Evolutionary conservation across 2,329 filamentous ascomycete genomes (phyloP), one percentile per base, ranked within the genome.

Genomic region (Tolypocladium guangdongense): DNA sequence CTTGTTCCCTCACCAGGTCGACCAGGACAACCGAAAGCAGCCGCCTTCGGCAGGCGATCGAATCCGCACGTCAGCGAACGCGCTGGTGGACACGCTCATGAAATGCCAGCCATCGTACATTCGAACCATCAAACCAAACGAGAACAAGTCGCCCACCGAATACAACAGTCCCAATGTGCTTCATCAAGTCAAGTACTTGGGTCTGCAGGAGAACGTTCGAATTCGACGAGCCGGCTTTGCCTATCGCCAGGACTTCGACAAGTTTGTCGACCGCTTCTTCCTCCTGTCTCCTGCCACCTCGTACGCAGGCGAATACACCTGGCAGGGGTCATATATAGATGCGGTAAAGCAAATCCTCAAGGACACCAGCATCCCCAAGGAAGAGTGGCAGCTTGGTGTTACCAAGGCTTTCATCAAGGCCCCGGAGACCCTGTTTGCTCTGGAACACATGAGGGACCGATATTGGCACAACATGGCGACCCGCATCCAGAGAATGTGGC

Each of bases 381-480:
- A 97, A 63, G 93, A 99, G 67, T 97, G 90, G 78, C 93, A 99
- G 71, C 88, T 99, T 79, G 93, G 93, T 72, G 88, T 93, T 6
- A 92, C 88, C 1, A 99, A 97, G 71, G 92, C 90, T 4, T 99
- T 99, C 65, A 95, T 99, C 75, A 97, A 99, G 71, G 91, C 93
- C 0, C 93, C 93, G 0, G 93, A 99, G 71, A 99, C 93, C 0
- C 75, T 99, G 2, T 99, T 99, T 65, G 93, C 93, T 2, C 76
- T 99, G 12, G 93, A 99, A 70, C 91, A 95, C 54, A 97, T 99
- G 92, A 83, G 93, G 66, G 93, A 99, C 67, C 81, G 89, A 54
- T 99, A 97, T 71, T 97, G 92, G 92, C 92, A 97, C 71, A 99
- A 97, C 72, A 97, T 99, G 93, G 93, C 93, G 4, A 95, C 92